Base-by-base conservation (phyloP, 2,329 filamentous ascomycete species). In the Fusarium falciforme region DNA sequence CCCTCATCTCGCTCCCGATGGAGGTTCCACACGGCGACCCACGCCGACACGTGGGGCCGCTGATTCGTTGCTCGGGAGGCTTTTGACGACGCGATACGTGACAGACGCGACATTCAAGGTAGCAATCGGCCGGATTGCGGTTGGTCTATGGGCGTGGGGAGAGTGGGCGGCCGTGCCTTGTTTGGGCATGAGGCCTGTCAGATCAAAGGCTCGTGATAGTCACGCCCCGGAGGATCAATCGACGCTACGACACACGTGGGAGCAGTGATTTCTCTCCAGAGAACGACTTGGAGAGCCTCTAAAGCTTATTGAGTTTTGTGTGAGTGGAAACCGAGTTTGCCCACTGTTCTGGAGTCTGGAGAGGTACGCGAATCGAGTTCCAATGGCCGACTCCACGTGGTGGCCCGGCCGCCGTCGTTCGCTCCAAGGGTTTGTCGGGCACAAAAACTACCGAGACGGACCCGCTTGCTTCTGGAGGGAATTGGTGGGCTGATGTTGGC, bases 21-120 rank as follows among this genome's bases (percentile, higher is more conserved):
- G 47, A 44, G 47, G 71, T 55, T 68, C 60, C 71, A 73, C 64
- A 35, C 52, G 64, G 67, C 54, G 59, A 36, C 52, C 65, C 61
- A 65, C 62, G 66, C 57, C 58, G 42, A 73, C 77, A 80, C 79
- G 79, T 80, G 79, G 77, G 79, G 72, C 63, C 62, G 68, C 70
- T 80, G 78, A 80, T 80, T 80, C 77, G 79, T 66, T 69, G 61
- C 44, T 67, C 35, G 29, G 35, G 61, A 42, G 66, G 63, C 44
- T 67, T n/a, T 54, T 70, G 14, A 66, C 54, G 61, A 72, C 58
- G 27, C 60, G 64, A 55, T 42, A 52, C 31, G 22, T 44, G 27
- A 44, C 16, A 5, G 14, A n/a, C 38, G 33, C 52, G 54, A 54
- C 36, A 31, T 54, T 54, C 49, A 17, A 42, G 59, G 66, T 72